These are phyloP conservation scores for Trichosanthes cucumerina DNA, from an alignment of 306 rosid species.

Conservation along the genomic window DNA sequence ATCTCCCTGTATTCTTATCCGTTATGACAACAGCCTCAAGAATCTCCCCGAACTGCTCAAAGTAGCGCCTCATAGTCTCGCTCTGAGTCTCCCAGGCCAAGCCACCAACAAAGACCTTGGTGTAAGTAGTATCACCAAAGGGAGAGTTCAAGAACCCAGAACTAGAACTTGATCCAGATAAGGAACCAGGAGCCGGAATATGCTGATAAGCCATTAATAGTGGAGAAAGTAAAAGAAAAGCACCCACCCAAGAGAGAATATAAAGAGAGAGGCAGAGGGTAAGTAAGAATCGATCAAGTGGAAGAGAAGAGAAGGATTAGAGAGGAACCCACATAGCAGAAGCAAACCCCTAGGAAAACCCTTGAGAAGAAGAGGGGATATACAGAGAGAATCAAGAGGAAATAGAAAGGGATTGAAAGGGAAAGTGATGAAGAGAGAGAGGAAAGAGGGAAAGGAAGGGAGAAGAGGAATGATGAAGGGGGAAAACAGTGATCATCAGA, in stretches of 20 bases:
- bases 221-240: not conserved
- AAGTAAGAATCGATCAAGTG: not conserved
- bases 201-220: slow-evolving; percentile 65
- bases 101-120: slow-evolving; percentile 94
- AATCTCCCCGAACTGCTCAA: slow-evolving; percentile 78
- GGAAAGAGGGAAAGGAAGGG: not conserved
- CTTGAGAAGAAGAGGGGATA: not conserved
- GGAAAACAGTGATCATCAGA: not conserved
- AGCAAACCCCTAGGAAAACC: slow-evolving; percentile 6
- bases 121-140: slow-evolving; percentile 86
- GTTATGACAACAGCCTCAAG: slow-evolving; percentile 91
- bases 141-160: slow-evolving; percentile 70
- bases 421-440: not conserved
- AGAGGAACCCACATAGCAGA: slow-evolving; percentile 2
- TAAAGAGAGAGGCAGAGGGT: not conserved
- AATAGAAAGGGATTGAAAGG: not conserved
- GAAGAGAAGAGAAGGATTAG: not conserved
- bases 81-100: slow-evolving; percentile 97
- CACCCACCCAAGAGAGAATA: not conserved
- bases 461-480: not conserved
- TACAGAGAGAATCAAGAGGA: not conserved
- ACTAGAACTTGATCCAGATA: slow-evolving; percentile 85
- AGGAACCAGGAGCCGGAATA: slow-evolving; percentile 59
- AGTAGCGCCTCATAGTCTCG: slow-evolving; percentile 78
- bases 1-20: slow-evolving; percentile 88